phyloP scores from a whole-genome alignment of 2,329 filamentous ascomycete species.

The Colletotrichum falcatum region DNA sequence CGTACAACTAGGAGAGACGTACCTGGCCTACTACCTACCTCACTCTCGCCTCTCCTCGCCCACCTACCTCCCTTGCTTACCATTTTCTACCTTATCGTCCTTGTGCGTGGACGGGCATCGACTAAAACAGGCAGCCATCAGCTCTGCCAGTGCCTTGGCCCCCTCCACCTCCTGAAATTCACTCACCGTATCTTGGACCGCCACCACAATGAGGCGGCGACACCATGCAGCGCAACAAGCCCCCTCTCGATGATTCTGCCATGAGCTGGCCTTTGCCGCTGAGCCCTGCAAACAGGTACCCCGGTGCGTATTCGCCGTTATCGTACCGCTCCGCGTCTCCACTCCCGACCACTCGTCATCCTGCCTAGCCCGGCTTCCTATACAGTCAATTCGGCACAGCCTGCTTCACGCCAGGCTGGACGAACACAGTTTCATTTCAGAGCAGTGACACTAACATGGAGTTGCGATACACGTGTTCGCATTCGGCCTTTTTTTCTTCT shows the following conservation, averaged over 20 bases:
- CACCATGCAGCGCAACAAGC: not conserved
- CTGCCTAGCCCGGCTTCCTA: conserved; percentile 23
- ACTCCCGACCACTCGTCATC: conserved; percentile 12
- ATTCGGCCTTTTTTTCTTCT: not conserved
- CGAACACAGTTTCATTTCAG: not conserved
- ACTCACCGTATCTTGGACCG: conserved; percentile 13
- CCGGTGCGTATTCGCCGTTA: not conserved
- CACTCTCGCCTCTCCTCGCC: not conserved
- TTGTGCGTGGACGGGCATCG: not conserved
- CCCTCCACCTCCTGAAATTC: conserved; percentile 11
- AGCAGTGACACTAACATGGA: not conserved
- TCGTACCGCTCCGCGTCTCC: conserved; percentile 21
- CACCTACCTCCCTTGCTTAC: not conserved
- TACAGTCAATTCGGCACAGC: conserved; percentile 25
- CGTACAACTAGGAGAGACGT: conserved; percentile 7
- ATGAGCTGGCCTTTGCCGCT: not conserved
- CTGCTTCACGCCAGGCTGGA: conserved; percentile 25
- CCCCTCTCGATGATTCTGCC: not conserved
- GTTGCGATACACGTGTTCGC: not conserved
- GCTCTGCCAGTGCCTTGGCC: conserved; percentile 1
- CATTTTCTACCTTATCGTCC: not conserved
- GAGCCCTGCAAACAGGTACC: conserved; percentile 2
- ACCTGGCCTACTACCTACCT: conserved; percentile 19
- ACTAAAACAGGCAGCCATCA: conserved; percentile 35
- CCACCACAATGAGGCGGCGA: not conserved